Percentiles rank a stretch among this genome's conserved stretches.
phyloP scores from a whole-genome alignment of 2,329 filamentous ascomycete species.

The Colletotrichum tofieldiae region DNA sequence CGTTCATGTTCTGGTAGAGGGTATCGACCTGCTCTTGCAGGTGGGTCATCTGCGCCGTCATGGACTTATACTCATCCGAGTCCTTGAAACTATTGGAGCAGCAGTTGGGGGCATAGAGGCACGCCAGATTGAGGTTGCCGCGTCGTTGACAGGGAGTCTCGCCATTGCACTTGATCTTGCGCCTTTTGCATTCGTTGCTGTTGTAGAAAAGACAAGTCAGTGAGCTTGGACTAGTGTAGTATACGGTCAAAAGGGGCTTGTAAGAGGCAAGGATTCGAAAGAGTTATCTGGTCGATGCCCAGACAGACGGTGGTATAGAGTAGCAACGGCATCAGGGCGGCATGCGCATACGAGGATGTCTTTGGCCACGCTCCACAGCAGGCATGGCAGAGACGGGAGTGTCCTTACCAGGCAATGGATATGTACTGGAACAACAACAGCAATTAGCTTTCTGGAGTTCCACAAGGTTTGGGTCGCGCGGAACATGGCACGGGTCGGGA shows the following conservation, averaged over 20 bases:
- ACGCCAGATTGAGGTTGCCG: conserved; percentile 76
- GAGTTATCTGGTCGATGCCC: not conserved
- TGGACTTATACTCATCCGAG: conserved; percentile 89
- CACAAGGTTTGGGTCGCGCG: conserved; percentile 8
- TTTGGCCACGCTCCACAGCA: not conserved
- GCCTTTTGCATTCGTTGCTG: conserved; percentile 82
- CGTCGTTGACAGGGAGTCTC: conserved; percentile 78
- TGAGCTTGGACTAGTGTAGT: not conserved
- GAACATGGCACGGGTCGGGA: conserved; percentile 12
- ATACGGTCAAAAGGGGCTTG: not conserved
- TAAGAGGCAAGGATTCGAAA: not conserved
- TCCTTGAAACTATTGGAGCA: conserved; percentile 89
- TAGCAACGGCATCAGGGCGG: conserved; percentile 47
- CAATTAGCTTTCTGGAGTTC: conserved; percentile 37
- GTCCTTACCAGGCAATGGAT: conserved; percentile 72
- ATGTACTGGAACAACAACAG: conserved; percentile 63
- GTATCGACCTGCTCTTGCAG: conserved; percentile 89
- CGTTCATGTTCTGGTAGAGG: conserved; percentile 80
- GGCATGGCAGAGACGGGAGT: conserved; percentile 11
- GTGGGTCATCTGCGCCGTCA: conserved; percentile 80
- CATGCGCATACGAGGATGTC: not conserved
- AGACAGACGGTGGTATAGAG: not conserved
- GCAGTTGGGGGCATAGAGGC: conserved; percentile 77
- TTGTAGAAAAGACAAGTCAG: conserved; percentile 32
- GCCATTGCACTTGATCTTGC: conserved; percentile 83